A percentile compares a stretch with the other conserved stretches of the same genome.
Conservation (phyloP, 108 stramenopile species). For the Skeletonema marinoi region DNA sequence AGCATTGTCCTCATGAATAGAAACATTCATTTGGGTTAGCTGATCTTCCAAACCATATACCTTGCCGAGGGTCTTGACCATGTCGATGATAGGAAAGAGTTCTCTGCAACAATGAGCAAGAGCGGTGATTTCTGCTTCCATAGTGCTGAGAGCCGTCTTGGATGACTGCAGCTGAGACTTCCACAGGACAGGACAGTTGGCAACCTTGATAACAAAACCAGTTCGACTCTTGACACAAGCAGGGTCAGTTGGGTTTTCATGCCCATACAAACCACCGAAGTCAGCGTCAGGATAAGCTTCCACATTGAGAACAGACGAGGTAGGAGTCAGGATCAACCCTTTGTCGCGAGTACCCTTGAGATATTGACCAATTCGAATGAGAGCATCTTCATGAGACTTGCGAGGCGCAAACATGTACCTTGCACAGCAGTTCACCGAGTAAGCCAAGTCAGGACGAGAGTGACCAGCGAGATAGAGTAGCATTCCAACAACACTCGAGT, state of each 20-base stretch:
- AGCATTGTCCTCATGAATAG: conserved; percentile 57
- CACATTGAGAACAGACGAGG: not conserved
- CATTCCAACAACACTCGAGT: conserved; percentile 50
- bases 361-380: conserved; percentile 47
- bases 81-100: conserved; percentile 25
- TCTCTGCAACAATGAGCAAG: conserved; percentile 23
- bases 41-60: not conserved
- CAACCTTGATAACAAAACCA: conserved; percentile 41
- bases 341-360: conserved; percentile 34
- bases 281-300: conserved; percentile 53
- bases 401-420: conserved; percentile 39
- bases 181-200: conserved; percentile 41
- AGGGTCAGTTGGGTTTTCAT: conserved; percentile 25
- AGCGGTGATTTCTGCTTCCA: conserved; percentile 60
- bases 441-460: conserved; percentile 45
- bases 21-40: not conserved
- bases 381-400: conserved; percentile 38
- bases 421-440: conserved; percentile 39
- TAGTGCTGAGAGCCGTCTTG: conserved; percentile 47
- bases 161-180: conserved; percentile 35
- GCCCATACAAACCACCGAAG: conserved; percentile 38
- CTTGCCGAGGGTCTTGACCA: not conserved
- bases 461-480: conserved; percentile 50
- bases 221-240: conserved; percentile 36
- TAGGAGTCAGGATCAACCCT: conserved; percentile 32